Base-by-base conservation (phyloP, 2,329 filamentous ascomycete species). In the Annulohypoxylon truncatum region DNA sequence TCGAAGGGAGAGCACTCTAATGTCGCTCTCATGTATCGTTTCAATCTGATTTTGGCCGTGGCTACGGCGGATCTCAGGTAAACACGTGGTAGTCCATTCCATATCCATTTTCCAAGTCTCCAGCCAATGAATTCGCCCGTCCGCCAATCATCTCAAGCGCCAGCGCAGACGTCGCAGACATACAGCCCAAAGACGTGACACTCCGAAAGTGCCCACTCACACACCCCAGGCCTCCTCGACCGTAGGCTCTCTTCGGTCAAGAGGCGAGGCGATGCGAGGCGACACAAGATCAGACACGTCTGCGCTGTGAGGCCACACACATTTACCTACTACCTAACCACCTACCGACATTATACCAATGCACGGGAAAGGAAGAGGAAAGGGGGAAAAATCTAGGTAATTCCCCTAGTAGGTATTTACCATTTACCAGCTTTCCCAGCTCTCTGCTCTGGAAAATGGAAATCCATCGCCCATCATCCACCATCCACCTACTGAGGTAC, bases 51-150 rank as follows among this genome's bases (percentile, higher is more conserved):
- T 71, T 71, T 72, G 61, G 53, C 66, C 66, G 66, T 69, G 71
- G 69, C 66, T 72, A 69, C 66, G 71, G 71, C 71, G 69, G 71
- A 73, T 73, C 67, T 70, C 64, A 71, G 66, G 71, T 69, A 73
- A 73, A 73, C 71, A 73, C 71, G 71, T 73, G 71, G 69, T 73
- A 71, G 64, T 54, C 68, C 51, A 64, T 68, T 71, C 51, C 62
- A 51, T 69, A 64, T 68, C 64, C 65, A 66, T 61, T 58, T 68
- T 67, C 42, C 44, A 59, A 66, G 44, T 57, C 47, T 24, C 50
- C 67, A 48, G 47, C 63, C 63, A 62, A 67, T 66, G 61, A 59
- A 48, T 62, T 55, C 63, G 56, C 46, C 46, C 35, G 28, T 44
- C 62, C 55, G 29, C 71, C 71, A 71, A 71, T 73, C 71, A 71